phyloP scores from a whole-genome alignment of 345 rosid genomes.

The Gossypium arboreum region DNA sequence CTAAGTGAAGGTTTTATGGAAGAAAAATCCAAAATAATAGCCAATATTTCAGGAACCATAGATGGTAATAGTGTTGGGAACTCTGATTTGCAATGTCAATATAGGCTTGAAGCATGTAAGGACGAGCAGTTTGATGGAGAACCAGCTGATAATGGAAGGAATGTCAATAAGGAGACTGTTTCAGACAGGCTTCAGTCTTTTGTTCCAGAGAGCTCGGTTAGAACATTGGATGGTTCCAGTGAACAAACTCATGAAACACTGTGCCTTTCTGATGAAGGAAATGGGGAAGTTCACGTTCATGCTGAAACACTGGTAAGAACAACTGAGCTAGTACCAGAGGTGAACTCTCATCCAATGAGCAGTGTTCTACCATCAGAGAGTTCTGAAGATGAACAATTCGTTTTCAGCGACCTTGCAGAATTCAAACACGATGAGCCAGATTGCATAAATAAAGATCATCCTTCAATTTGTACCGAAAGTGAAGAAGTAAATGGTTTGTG shows the following conservation, averaged over 20 bases:
- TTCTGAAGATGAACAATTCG: conserved; percentile 69
- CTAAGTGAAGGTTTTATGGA: conserved; percentile 25
- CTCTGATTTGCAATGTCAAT: conserved; percentile 20
- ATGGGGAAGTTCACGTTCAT: conserved; percentile 23
- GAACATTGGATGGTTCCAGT: conserved; percentile 28
- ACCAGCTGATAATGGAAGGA: conserved; percentile 32
- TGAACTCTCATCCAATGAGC: conserved; percentile 25
- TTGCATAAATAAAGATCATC: conserved; percentile 24
- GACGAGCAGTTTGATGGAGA: conserved; percentile 32
- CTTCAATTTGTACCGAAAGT: conserved; percentile 19
- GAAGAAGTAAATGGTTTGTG: conserved; percentile 13
- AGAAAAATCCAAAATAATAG: conserved; percentile 18
- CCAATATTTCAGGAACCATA: conserved; percentile 19
- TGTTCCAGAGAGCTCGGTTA: conserved; percentile 24
- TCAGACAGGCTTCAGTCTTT: conserved; percentile 29
- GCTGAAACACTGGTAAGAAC: conserved; percentile 23
- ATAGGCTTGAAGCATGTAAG: conserved; percentile 29
- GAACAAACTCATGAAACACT: conserved; percentile 32
- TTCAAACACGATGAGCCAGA: conserved; percentile 28
- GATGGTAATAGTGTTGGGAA: conserved; percentile 18
- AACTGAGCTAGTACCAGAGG: conserved; percentile 35
- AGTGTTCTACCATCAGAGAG: conserved; percentile 36
- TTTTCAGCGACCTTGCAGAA: conserved; percentile 59
- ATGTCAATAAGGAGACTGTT: conserved; percentile 28
- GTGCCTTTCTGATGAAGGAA: conserved; percentile 35